A percentile compares a stretch with the other conserved stretches of the same genome.
Conservation (phyloP, 225 moss, liverwort and hornwort species). For the Sphagnum contortum region DNA sequence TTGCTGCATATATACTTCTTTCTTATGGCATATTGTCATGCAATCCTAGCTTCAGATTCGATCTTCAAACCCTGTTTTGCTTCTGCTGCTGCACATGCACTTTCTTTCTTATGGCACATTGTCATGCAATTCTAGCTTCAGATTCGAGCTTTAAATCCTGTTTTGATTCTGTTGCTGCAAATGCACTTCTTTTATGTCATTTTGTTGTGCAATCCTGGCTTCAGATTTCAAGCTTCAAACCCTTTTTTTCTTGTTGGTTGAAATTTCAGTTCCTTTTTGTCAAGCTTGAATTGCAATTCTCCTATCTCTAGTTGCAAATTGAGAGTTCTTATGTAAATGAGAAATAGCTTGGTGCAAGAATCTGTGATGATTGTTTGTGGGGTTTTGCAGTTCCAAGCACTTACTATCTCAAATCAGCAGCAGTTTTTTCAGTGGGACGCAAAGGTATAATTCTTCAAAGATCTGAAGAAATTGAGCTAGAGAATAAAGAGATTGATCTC, state of each 20-base stretch:
- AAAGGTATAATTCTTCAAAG: slow-evolving; percentile 23
- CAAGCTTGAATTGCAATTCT: neutral
- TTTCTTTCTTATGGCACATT: no score
- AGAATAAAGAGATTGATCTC: neutral
- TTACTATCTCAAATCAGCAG: slow-evolving; percentile 38
- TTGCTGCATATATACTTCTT: no score
- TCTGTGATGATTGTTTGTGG: slow-evolving; percentile 2
- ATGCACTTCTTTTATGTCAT: no score
- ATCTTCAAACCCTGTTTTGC: no score
- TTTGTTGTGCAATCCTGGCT: no score
- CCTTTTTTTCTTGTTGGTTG: neutral
- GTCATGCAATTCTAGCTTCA: no score
- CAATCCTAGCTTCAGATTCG: no score
- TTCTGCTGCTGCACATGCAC: no score
- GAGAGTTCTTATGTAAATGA: neutral
- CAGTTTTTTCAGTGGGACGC: slow-evolving; percentile 38
- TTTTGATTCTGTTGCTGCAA: no score
- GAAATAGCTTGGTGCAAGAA: slow-evolving; percentile 3
- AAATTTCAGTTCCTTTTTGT: neutral
- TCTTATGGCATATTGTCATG: no score
- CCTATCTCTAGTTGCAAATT: neutral
- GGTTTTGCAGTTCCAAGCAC: slow-evolving; percentile 22
- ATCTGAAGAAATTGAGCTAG: neutral
- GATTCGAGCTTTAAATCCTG: no score
- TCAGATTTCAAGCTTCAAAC: no score